phyloP scores from a whole-genome alignment of 306 rosid genomes.

The Rosa rugosa region DNA sequence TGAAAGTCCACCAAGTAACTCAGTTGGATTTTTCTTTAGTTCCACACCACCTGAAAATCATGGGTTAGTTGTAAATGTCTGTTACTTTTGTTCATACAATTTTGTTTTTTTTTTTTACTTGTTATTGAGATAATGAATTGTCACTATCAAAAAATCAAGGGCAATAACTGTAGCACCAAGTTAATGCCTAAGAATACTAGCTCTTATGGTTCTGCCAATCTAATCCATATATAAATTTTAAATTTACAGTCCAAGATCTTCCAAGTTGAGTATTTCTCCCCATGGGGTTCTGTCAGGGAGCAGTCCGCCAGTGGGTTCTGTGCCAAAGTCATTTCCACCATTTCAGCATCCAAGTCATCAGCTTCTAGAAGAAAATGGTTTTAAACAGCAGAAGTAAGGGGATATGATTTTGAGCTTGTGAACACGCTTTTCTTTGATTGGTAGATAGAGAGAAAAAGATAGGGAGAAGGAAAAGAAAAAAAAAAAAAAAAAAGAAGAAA shows the following conservation, averaged over 20 bases:
- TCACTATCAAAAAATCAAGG: slow-evolving; percentile 10
- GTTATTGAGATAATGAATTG: slow-evolving; percentile 13
- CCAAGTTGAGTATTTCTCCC: slow-evolving; percentile 83
- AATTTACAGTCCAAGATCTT: slow-evolving; percentile 64
- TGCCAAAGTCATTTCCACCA: slow-evolving; percentile 92
- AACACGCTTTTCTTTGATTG: background rate
- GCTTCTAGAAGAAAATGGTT: slow-evolving; percentile 95
- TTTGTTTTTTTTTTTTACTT: background rate
- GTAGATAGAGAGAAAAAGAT: background rate
- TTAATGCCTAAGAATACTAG: slow-evolving; percentile 8
- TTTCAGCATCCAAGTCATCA: slow-evolving; percentile 99
- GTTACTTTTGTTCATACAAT: slow-evolving; percentile 22
- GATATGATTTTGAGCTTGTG: slow-evolving; percentile 21
- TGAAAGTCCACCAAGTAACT: slow-evolving; percentile 93
- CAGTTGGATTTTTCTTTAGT: slow-evolving; percentile 93
- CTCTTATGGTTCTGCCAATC: slow-evolving; percentile 20
- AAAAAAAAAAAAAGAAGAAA: background rate
- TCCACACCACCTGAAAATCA: slow-evolving; percentile 93
- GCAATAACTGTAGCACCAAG: slow-evolving; percentile 16
- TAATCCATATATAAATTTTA: slow-evolving; percentile 32
- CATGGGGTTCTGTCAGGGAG: slow-evolving; percentile 65
- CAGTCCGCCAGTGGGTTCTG: slow-evolving; percentile 95
- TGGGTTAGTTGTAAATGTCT: slow-evolving; percentile 62
- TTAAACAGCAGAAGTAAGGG: slow-evolving; percentile 90
- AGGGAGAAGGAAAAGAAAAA: slow-evolving; percentile 1